Base-by-base conservation (phyloP, 805 yeast species). In the Yarrowia porcina region DNA sequence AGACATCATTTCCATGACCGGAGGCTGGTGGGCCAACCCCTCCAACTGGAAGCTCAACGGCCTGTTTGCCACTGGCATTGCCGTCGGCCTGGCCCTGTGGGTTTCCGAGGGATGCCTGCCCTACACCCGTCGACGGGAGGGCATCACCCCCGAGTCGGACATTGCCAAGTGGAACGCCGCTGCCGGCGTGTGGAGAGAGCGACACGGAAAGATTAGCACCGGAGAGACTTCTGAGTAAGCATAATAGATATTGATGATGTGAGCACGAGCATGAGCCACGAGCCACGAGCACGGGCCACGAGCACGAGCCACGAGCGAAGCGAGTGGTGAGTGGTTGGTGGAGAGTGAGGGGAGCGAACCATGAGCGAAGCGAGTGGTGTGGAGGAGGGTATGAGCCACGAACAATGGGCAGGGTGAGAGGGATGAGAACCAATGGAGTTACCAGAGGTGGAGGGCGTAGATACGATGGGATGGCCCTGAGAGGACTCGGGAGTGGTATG, bases 11-110 rank as follows among this genome's bases (percentile, higher is more conserved):
- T 28, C 61, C 36, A 39, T 56, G 49, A 39, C 83, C 2, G 86
- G 86, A 63, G 86, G 86, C 56, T 83, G 86, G 86, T 78, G 70
- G 71, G 79, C 78, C 69, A 78, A 79, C 15, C 86, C 86, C 18
- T 74, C 73, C 67, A 83, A 83, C 74, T 79, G 80, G 73, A 75
- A 75, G 63, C 66, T 72, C 23, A 82, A 82, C 69, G 78, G 82
- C 10, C 61, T 69, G 13, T 69, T 77, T 50, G 61, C 49, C 36
- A 39, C 61, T 23, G 61, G 61, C 32, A 79, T 78, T 11, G 72
- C 76, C 18, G 75, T 74, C 12, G 81, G 80, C 1, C 71, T 76
- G 28, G 73, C 72, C 3, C 70, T 72, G 7, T 67, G 76, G 20
- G 71, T 70, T 44, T 71, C 70, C 30, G 66, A 77, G 30, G 78